Evolutionary conservation across 768 basidiomycete genomes (phyloP).

Genomic region (Pilatotrama ljubarskyi): DNA sequence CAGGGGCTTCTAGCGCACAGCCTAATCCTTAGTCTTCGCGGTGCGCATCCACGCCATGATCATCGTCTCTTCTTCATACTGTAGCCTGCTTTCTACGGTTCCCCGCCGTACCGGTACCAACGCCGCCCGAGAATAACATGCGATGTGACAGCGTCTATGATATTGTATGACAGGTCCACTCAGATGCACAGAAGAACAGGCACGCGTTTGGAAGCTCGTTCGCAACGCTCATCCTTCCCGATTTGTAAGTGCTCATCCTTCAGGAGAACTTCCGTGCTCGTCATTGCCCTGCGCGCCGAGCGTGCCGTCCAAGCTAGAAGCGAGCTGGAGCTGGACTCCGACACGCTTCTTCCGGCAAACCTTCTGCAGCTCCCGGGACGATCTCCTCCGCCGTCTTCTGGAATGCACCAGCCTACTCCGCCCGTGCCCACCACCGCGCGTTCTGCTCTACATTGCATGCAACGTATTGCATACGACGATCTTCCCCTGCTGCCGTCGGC

Average conservation of each 20-base stretch:
- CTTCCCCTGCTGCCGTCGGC: too few relatives aligned
- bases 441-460: too few relatives aligned
- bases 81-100: background rate
- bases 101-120: too few relatives aligned
- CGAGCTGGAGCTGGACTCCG: background rate
- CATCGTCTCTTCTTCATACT: background rate
- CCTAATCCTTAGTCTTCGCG: too few relatives aligned
- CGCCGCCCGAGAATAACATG: background rate
- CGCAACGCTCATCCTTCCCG: background rate
- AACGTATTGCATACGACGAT: background rate
- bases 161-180: too few relatives aligned
- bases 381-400: background rate
- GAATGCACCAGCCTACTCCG: background rate
- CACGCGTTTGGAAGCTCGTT: background rate
- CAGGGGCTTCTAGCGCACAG: too few relatives aligned
- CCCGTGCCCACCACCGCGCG: too few relatives aligned
- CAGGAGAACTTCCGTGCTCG: background rate
- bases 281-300: background rate
- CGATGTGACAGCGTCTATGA: background rate
- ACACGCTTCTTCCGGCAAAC: background rate
- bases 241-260: background rate
- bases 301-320: constrained; percentile 2
- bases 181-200: background rate
- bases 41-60: too few relatives aligned
- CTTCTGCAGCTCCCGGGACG: background rate